Evolutionary conservation across 352 stramenopile genomes (phyloP), one percentile per base, ranked within the genome.

Genomic region (Phytopythium aichiense): DNA sequence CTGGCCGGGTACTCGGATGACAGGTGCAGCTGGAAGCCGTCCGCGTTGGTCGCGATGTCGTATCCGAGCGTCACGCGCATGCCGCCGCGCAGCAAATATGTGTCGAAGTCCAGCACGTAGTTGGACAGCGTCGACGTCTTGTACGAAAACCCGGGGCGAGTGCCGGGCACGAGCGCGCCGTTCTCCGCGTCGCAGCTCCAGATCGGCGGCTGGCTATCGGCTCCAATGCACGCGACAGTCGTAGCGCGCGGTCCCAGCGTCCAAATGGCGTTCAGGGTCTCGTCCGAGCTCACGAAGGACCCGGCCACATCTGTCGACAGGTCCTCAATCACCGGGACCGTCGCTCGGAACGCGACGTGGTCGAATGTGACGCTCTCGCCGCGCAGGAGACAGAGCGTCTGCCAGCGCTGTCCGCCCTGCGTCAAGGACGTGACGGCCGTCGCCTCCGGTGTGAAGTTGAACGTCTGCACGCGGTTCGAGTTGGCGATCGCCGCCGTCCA

Each of bases 251-350:
- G 51, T 35, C 64, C 67, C 6, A 74, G 49, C n/a, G 42, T 60
- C 67, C 67, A 74, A 54, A 74, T 74, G 60, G 69, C 64, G 60
- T 74, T 52, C 55, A 68, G 69, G 56, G 65, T 74, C 38, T 60
- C 16, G 31, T 68, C 70, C 18, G 67, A 74, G 57, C 67, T 74
- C 33, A 62, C 69, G 42, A 71, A 74, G 40, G 69, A 71, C 22
- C 67, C 64, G 0, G 67, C 56, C 1, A 74, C 48, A 23, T 38
- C 28, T 22, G 40, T 64, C 30, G 56, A 60, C 12, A 68, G 45
- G 57, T 68, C 60, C 46, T 74, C 67, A 23, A 74, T 64, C 8
- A 71, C 67, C 15, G 69, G 64, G 20, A 71, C 61, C 2, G 67
- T 69, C 8, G 67, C 67, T 42, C 66, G 67, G 23, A 74, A 49